Evolutionary conservation across 2,329 filamentous ascomycete genomes (phyloP), one percentile per base, ranked within the genome.

Genomic region (Pseudogymnoascus sp.): DNA sequence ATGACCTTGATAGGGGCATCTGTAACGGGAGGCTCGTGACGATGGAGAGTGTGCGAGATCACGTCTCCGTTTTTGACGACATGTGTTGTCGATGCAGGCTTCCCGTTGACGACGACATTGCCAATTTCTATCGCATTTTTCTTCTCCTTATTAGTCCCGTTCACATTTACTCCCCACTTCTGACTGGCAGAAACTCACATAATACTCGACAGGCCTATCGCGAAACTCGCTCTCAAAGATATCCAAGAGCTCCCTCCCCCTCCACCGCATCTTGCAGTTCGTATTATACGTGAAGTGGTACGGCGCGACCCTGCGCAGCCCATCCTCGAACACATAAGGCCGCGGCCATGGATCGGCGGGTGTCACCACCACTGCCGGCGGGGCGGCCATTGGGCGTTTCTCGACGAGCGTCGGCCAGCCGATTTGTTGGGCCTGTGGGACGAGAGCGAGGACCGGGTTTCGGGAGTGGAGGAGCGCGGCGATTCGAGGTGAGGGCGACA

Each of bases 281-380:
- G 93, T 97, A 71, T 96, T 95, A 79, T 97, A 97, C 2, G 92
- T 97, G 73, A 82, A 97, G 72, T 94, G 85, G 72, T 99, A 97
- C 3, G 93, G 93, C 43, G 81, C 81, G 32, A 97, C 88, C 65
- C 91, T 86, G 58, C 92, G 87, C 64, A 99, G 77, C 7, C 90
- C 91, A 67, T 88, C 87, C 68, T 96, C 88, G 64, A 96, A 79
- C 68, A 88, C 88, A 75, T 97, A 97, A 0, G 91, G 91, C 61
- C 77, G 75, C 7, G 81, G 82, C 78, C 77, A 72, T 25, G 82
- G 82, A 68, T 80, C 78, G 67, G 75, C 78, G n/a, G 79, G 79
- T 11, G 81, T 83, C 28, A 76, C 76, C 38, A 77, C 72, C 2
- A 82, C 78, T 28, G 74, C 64, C 14, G 81, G 79, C 12, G 81